Percentiles rank a stretch among this genome's conserved stretches.
Evolutionary conservation across 208 protist genomes (phyloP).

Genomic region (Crithidia acanthocephali): DNA sequence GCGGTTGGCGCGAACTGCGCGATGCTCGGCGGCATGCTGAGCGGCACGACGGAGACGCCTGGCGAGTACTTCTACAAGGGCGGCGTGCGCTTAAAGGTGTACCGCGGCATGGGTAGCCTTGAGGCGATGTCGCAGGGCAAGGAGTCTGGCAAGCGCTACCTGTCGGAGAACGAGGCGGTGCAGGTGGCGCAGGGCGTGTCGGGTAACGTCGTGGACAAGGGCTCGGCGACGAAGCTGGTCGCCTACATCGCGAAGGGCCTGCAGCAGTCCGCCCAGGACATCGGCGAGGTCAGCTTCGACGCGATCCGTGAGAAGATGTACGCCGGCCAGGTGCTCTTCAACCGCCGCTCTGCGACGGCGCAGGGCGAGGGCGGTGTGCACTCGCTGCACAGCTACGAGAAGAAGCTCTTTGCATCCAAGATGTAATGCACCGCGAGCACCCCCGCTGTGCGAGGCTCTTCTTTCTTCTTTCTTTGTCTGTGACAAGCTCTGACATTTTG

Average conservation of each 20-base stretch:
- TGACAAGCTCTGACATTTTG: too few relatives aligned
- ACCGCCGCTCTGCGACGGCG: constrained; percentile 88
- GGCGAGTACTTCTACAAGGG: constrained; percentile 95
- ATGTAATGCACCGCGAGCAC: constrained; percentile 36
- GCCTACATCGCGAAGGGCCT: constrained; percentile 93
- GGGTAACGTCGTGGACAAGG: constrained; percentile 93
- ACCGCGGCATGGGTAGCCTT: constrained; percentile 96
- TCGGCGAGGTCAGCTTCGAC: constrained; percentile 85
- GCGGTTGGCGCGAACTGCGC: constrained; percentile 90
- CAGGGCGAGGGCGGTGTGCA: constrained; percentile 94
- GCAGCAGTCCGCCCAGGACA: constrained; percentile 94
- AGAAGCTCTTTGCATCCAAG: constrained; percentile 87
- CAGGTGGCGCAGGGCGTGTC: constrained; percentile 95
- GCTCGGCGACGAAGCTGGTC: constrained; percentile 81
- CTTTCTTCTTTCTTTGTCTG: background rate
- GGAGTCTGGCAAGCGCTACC: constrained; percentile 89
- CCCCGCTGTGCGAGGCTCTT: background rate
- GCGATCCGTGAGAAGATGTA: constrained; percentile 89
- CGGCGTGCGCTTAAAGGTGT: constrained; percentile 94
- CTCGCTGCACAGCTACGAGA: constrained; percentile 92
- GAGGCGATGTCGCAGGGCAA: constrained; percentile 95
- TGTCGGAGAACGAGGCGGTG: constrained; percentile 90
- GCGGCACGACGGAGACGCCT: constrained; percentile 92
- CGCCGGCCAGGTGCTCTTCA: constrained; percentile 93
- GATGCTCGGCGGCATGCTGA: constrained; percentile 93